Evolutionary conservation across 2,329 filamentous ascomycete species (phyloP).

Genomic region (Colletotrichum euphorbiae): DNA sequence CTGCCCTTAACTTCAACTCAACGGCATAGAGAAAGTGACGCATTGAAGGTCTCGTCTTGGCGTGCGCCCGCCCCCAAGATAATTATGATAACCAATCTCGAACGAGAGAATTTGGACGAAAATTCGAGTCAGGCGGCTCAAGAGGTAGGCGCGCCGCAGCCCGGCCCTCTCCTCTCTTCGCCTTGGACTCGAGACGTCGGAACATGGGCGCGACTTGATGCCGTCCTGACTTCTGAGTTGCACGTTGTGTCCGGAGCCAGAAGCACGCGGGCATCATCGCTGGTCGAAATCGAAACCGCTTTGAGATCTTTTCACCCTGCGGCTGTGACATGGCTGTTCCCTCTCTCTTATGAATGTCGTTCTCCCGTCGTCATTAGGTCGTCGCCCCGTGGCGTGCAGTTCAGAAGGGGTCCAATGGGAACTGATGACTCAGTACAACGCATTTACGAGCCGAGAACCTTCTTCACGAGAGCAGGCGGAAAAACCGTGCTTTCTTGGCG

Average conservation of each 20-base stretch:
- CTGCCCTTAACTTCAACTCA: constrained; percentile 6
- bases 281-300: not conserved
- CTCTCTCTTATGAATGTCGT: not conserved
- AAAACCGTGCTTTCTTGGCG: too few species aligned
- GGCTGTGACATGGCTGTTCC: constrained; percentile 33
- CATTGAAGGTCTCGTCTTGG: constrained; percentile 27
- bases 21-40: constrained; percentile 26
- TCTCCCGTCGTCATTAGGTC: not conserved
- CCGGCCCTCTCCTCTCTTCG: constrained; percentile 1
- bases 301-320: constrained; percentile 21
- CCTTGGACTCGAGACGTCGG: constrained; percentile 34
- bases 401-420: not conserved
- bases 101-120: not conserved
- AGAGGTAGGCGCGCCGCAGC: constrained; percentile 3
- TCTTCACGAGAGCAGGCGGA: too few species aligned
- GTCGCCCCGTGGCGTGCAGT: not conserved
- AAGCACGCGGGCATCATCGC: constrained; percentile 10
- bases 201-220: constrained; percentile 25
- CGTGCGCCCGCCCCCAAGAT: constrained; percentile 17
- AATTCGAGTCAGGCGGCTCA: constrained; percentile 29
- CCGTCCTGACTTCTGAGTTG: constrained; percentile 21
- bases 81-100: not conserved
- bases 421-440: not conserved
- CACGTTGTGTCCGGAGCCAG: not conserved
- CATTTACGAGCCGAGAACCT: not conserved